These are phyloP conservation scores for Diplodia mutila DNA, from an alignment of 2,329 filamentous ascomycete genomes.

Conservation along the genomic window DNA sequence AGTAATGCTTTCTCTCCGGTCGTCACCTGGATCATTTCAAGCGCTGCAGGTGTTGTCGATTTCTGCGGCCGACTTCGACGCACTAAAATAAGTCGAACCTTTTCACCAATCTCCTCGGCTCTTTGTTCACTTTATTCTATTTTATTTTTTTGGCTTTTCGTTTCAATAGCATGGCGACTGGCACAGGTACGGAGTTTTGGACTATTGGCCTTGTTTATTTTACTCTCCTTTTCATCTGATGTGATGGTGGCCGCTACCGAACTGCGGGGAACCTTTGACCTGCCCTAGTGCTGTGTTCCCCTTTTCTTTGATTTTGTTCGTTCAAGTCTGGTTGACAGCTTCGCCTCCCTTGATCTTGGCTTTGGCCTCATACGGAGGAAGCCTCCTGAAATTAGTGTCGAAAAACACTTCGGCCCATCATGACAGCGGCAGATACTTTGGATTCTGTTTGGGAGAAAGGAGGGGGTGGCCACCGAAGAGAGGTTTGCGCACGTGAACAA, in stretches of 20 bases:
- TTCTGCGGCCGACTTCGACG: not conserved
- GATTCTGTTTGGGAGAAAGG: not conserved
- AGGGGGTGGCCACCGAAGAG: not conserved
- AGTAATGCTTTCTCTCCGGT: not conserved
- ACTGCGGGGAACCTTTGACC: not conserved
- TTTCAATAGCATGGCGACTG: constrained; percentile 24
- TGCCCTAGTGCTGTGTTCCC: not conserved
- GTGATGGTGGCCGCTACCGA: not conserved
- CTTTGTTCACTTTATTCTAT: not conserved
- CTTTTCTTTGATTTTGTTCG: not conserved
- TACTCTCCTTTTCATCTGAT: not conserved
- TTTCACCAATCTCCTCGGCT: not conserved
- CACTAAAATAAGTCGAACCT: not conserved
- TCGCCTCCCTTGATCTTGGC: not conserved
- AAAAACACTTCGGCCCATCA: not conserved
- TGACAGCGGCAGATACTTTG: not conserved
- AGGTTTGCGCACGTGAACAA: not conserved
- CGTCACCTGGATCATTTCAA: not conserved
- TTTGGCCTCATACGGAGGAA: not conserved
- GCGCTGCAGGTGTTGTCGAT: not conserved
- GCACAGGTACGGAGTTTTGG: constrained; percentile 21
- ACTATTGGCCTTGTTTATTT: not conserved
- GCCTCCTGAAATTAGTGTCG: not conserved
- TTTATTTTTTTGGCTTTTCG: not conserved
- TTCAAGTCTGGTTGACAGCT: not conserved